Conservation (phyloP, 768 basidiomycete species). For the Hemileccinum rubropunctum region DNA sequence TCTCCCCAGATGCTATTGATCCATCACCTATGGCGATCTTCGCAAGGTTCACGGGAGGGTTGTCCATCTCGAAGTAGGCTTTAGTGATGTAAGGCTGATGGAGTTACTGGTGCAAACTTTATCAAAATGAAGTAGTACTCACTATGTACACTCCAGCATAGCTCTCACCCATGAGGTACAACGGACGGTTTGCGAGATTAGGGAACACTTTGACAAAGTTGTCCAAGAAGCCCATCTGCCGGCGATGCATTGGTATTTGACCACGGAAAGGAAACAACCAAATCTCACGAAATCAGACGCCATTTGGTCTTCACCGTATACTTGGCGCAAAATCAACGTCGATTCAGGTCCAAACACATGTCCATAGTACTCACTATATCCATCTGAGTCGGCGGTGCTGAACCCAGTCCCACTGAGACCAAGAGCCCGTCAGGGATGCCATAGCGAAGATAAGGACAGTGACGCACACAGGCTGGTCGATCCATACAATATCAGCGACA, state of each 20-base stretch:
- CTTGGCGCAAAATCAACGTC: slow-evolving; percentile 28
- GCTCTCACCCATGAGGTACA: slow-evolving; percentile 70
- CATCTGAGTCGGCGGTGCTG: slow-evolving; percentile 59
- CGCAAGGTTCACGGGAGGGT: slow-evolving; percentile 65
- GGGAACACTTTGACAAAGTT: slow-evolving; percentile 79
- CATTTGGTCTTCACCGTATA: slow-evolving; percentile 64
- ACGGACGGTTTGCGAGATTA: slow-evolving; percentile 59
- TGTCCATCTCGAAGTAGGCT: slow-evolving; percentile 58
- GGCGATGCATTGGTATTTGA: slow-evolving; percentile 1
- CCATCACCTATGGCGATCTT: slow-evolving; percentile 75
- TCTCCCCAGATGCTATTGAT: slow-evolving; percentile 48
- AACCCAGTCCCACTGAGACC: slow-evolving; percentile 53
- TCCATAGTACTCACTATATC: slow-evolving; percentile 48
- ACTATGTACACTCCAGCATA: slow-evolving; percentile 75
- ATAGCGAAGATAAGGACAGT: not conserved
- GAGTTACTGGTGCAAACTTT: not conserved
- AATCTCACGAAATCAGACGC: slow-evolving; percentile 46
- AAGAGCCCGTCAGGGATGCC: slow-evolving; percentile 2
- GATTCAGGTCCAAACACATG: not conserved
- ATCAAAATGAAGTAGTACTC: slow-evolving; percentile 18
- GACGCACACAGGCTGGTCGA: slow-evolving; percentile 66
- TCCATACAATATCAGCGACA: slow-evolving; percentile 66
- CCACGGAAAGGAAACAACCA: not conserved
- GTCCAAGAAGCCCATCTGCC: slow-evolving; percentile 65
- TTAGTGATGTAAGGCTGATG: slow-evolving; percentile 72